Percentiles rank a stretch among this genome's conserved stretches.
phyloP scores from a whole-genome alignment of 1,139 yeast species.

The Keqinozyma sinolaborantium region DNA sequence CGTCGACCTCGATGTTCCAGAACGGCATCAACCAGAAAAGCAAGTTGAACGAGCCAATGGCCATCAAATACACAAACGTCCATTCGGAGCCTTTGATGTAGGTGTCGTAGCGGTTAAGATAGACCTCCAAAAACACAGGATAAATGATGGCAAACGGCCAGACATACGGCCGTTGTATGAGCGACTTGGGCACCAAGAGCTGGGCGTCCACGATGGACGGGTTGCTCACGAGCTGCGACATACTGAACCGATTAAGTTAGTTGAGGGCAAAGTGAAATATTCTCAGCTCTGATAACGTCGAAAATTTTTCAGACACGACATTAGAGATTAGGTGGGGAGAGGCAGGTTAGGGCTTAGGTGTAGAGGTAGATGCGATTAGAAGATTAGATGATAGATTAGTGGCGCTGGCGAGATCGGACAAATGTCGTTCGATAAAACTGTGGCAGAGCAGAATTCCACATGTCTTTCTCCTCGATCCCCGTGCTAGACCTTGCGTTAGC shows the following conservation, averaged over 20 bases:
- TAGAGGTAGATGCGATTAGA: too few species aligned
- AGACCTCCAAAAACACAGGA: constrained; percentile 70
- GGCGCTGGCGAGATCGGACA: too few species aligned
- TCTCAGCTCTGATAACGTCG: neutral
- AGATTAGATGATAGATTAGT: too few species aligned
- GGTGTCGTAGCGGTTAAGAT: constrained; percentile 65
- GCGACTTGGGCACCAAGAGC: constrained; percentile 67
- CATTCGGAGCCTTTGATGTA: constrained; percentile 80
- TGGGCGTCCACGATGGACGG: constrained; percentile 63
- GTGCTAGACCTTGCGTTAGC: constrained; percentile 32
- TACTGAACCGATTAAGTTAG: too few species aligned
- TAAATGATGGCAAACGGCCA: constrained; percentile 82
- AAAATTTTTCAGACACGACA: neutral
- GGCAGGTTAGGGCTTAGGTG: too few species aligned
- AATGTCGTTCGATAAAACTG: too few species aligned
- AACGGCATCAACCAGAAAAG: constrained; percentile 89
- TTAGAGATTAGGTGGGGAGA: neutral
- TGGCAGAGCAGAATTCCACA: constrained; percentile 3
- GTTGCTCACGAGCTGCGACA: constrained; percentile 47
- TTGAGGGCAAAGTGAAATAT: neutral
- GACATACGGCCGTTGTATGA: constrained; percentile 68
- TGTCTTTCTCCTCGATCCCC: constrained; percentile 31
- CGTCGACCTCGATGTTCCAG: constrained; percentile 78
- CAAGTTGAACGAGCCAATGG: constrained; percentile 68
- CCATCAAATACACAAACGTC: constrained; percentile 84